Percentiles rank a stretch among this genome's conserved stretches.
Evolutionary conservation across 2,329 filamentous ascomycete species (phyloP).

Genomic region (Blastomyces gilchristii): DNA sequence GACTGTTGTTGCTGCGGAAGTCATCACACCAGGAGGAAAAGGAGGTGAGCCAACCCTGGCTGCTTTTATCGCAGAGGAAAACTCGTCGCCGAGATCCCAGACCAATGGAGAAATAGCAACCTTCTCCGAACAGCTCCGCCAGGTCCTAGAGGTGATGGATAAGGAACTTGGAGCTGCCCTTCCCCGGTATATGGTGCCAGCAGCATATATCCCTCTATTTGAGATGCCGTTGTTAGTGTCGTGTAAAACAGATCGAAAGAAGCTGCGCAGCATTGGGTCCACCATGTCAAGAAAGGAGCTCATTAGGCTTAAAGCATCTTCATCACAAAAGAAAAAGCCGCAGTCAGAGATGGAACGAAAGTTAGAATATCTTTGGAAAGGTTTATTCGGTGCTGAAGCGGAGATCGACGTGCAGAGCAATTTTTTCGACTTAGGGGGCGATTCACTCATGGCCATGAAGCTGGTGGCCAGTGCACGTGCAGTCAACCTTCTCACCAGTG

Average conservation of each 20-base stretch:
- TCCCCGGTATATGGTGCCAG: conserved; percentile 32
- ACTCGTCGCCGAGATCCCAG: conserved; percentile 21
- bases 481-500: conserved; percentile 17
- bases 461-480: conserved; percentile 20
- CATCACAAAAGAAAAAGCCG: conserved; percentile 12
- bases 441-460: conserved; percentile 24
- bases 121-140: conserved; percentile 21
- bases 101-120: conserved; percentile 24
- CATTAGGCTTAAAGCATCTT: conserved; percentile 10
- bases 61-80: conserved; percentile 34
- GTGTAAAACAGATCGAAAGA: conserved; percentile 28
- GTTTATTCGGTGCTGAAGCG: conserved; percentile 20
- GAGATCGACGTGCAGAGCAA: conserved; percentile 16
- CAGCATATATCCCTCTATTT: conserved; percentile 30
- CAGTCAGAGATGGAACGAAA: conserved; percentile 21
- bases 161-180: conserved; percentile 29
- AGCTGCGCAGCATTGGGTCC: conserved; percentile 23
- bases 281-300: conserved; percentile 17
- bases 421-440: conserved; percentile 22
- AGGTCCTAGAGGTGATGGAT: conserved; percentile 27
- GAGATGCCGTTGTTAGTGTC: conserved; percentile 29
- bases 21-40: conserved; percentile 37
- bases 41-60: conserved; percentile 38
- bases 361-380: conserved; percentile 25
- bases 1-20: conserved; percentile 40